A percentile compares a stretch with the other conserved stretches of the same genome.
Conservation (phyloP, 2,329 filamentous ascomycete species). For the Penicillium sp. region DNA sequence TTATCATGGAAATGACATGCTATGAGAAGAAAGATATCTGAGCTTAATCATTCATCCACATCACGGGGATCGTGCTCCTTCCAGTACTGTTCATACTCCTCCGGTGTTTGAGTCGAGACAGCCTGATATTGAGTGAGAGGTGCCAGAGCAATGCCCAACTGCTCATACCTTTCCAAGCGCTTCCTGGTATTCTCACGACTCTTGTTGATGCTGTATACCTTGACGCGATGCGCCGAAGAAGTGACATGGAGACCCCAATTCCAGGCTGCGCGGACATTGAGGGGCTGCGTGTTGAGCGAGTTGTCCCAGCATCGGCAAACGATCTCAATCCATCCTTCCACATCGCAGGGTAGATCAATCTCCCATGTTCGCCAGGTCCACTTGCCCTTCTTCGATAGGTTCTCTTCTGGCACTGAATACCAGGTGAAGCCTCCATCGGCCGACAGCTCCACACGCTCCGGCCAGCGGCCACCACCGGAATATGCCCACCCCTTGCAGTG, state of each 20-base stretch:
- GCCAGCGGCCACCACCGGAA: conserved; percentile 55
- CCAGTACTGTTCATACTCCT: conserved; percentile 33
- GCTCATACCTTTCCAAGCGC: conserved; percentile 28
- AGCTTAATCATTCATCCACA: conserved; percentile 19
- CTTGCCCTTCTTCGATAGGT: conserved; percentile 57
- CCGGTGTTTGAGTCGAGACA: conserved; percentile 24
- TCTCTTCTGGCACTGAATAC: conserved; percentile 58
- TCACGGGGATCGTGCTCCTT: conserved; percentile 28
- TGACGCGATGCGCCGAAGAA: conserved; percentile 36
- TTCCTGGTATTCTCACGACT: conserved; percentile 23
- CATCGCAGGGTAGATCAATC: conserved; percentile 57
- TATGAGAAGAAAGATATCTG: not conserved
- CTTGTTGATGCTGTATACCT: conserved; percentile 37
- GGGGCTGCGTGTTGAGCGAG: conserved; percentile 56
- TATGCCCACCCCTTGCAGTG: conserved; percentile 56
- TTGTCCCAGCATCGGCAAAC: conserved; percentile 59
- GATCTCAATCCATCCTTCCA: conserved; percentile 58
- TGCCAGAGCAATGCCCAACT: conserved; percentile 28
- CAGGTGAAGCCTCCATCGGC: conserved; percentile 59
- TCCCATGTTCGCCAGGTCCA: conserved; percentile 63
- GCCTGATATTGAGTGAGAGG: conserved; percentile 32
- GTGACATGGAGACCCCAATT: conserved; percentile 42
- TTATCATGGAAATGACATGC: not conserved
- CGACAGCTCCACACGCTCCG: conserved; percentile 59
- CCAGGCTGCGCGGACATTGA: conserved; percentile 52